phyloP scores from a whole-genome alignment of 1,139 yeast species.

The Nadsonia starkeyi-henricii region DNA sequence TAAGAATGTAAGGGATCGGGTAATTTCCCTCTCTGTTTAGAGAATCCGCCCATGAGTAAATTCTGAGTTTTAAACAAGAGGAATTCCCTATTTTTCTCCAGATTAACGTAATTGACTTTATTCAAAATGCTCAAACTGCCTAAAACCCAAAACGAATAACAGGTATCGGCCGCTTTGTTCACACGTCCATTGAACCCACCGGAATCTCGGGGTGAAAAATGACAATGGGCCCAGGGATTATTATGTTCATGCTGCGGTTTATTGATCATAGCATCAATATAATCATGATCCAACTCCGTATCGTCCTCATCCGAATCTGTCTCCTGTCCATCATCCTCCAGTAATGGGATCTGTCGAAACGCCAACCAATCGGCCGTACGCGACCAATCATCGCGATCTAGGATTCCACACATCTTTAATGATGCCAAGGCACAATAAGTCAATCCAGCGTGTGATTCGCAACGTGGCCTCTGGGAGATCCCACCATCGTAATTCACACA shows the following conservation, averaged over 20 bases:
- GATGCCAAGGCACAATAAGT: constrained; percentile 76
- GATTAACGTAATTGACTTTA: constrained; percentile 25
- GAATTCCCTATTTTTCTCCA: constrained; percentile 29
- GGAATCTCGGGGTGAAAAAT: not conserved
- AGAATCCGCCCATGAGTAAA: constrained; percentile 62
- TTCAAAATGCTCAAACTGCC: constrained; percentile 41
- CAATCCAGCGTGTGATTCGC: constrained; percentile 79
- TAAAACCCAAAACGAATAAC: constrained; percentile 83
- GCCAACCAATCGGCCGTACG: constrained; percentile 44
- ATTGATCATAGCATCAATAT: constrained; percentile 12
- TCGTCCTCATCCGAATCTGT: constrained; percentile 11
- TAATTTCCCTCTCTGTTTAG: constrained; percentile 44
- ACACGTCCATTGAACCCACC: constrained; percentile 88
- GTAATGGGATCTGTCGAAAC: constrained; percentile 36
- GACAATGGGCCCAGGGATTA: not conserved
- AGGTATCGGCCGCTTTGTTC: constrained; percentile 76
- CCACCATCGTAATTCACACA: constrained; percentile 57
- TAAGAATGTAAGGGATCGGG: constrained; percentile 38
- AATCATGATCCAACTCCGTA: constrained; percentile 20
- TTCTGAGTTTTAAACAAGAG: constrained; percentile 52
- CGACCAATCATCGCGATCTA: constrained; percentile 22
- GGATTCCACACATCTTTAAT: constrained; percentile 31
- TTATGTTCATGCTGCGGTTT: not conserved
- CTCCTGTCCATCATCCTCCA: constrained; percentile 22
- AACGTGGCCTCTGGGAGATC: constrained; percentile 31